Percentiles rank a stretch among this genome's conserved stretches.
Conservation (phyloP, 352 stramenopile species). For the Saprolegnia parasitica region DNA sequence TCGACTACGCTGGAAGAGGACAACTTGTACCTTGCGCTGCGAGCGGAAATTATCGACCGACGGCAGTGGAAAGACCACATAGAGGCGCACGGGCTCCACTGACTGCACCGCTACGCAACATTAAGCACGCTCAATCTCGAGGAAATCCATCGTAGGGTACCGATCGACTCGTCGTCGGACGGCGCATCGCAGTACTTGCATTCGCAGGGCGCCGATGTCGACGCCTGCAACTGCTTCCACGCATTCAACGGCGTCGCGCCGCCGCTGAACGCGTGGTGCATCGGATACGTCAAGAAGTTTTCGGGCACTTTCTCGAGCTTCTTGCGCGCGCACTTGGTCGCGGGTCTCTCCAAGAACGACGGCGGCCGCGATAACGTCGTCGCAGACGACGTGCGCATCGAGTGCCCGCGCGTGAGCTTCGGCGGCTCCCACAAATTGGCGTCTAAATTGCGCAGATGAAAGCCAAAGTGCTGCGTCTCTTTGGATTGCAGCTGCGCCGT, state of each 20-base stretch:
- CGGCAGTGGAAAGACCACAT: conserved; percentile 68
- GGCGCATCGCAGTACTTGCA: background rate
- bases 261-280: conserved; percentile 5
- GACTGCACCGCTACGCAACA: background rate
- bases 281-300: background rate
- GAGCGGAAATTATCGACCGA: conserved; percentile 64
- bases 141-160: background rate
- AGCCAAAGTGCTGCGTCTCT: conserved; percentile 47
- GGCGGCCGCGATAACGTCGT: background rate
- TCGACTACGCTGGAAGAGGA: no score
- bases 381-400: conserved; percentile 12
- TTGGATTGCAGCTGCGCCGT: background rate
- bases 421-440: conserved; percentile 60
- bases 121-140: background rate
- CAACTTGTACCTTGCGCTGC: conserved; percentile 60
- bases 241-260: background rate
- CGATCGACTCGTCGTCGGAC: background rate
- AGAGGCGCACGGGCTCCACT: conserved; percentile 46
- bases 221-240: background rate
- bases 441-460: conserved; percentile 70
- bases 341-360: background rate
- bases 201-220: background rate
- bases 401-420: background rate
- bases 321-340: background rate
- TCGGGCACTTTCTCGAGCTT: conserved; percentile 1